A percentile compares a stretch with the other conserved stretches of the same genome.
phyloP scores from a whole-genome alignment of 257 asterid genomes.

The Capsicum baccatum region DNA sequence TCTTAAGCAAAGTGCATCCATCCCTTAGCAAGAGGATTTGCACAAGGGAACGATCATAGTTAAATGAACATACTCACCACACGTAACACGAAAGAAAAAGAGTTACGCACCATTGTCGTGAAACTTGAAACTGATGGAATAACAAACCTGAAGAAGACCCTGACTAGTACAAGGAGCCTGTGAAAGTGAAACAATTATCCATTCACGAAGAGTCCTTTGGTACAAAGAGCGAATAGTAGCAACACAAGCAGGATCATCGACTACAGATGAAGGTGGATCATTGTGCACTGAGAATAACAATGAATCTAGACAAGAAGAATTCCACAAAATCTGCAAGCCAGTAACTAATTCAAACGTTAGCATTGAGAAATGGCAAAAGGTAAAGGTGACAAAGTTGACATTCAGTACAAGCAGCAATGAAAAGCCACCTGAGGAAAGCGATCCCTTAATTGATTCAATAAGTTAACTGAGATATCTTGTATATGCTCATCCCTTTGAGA shows the following conservation, averaged over 20 bases:
- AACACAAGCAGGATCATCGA: constrained; percentile 90
- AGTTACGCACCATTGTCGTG: constrained; percentile 18
- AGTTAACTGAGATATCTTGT: constrained; percentile 75
- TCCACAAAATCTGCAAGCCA: constrained; percentile 80
- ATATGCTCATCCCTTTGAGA: constrained; percentile 93
- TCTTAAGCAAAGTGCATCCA: not conserved
- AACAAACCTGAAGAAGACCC: constrained; percentile 95
- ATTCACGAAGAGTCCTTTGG: constrained; percentile 88
- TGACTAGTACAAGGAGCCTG: constrained; percentile 99
- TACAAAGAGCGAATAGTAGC: constrained; percentile 84
- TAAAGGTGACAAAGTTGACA: constrained; percentile 29
- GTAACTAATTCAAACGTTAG: constrained; percentile 32
- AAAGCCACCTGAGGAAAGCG: constrained; percentile 82
- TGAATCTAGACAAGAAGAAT: constrained; percentile 85
- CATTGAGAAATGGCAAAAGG: constrained; percentile 37
- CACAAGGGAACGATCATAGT: not conserved
- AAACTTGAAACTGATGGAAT: constrained; percentile 16
- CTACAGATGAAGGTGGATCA: constrained; percentile 86
- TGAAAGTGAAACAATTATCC: constrained; percentile 91
- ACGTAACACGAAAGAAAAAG: constrained; percentile 25
- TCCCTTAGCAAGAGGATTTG: not conserved
- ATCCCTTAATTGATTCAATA: constrained; percentile 88
- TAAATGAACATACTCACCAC: not conserved
- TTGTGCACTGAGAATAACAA: constrained; percentile 80
- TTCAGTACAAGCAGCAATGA: constrained; percentile 24